Evolutionary conservation across 148 eudicot species (phyloP).

Genomic region (Fagopyrum tataricum): DNA sequence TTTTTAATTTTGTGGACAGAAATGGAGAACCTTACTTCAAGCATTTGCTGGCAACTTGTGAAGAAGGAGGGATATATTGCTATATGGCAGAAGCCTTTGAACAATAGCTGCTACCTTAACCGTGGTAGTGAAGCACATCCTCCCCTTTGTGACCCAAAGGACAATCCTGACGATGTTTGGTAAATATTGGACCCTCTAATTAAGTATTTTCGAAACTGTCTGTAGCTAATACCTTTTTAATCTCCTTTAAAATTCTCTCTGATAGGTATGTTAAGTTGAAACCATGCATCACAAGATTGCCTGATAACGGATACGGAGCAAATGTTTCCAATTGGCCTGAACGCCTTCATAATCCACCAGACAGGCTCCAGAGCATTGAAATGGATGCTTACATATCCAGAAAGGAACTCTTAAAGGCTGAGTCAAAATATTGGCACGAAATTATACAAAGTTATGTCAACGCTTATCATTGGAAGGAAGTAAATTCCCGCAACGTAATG

Average conservation of each 20-base stretch:
- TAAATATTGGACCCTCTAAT: conserved; percentile 17
- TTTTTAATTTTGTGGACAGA: conserved; percentile 27
- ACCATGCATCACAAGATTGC: conserved; percentile 54
- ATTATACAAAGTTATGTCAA: conserved; percentile 40
- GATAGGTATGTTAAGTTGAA: conserved; percentile 51
- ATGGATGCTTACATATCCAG: conserved; percentile 70
- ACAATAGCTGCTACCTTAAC: conserved; percentile 60
- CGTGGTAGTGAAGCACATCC: conserved; percentile 41
- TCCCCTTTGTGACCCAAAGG: conserved; percentile 45
- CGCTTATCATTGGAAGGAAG: conserved; percentile 39
- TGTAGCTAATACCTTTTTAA: not conserved
- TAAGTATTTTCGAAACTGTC: not conserved
- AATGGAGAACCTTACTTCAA: conserved; percentile 58
- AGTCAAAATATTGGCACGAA: conserved; percentile 58
- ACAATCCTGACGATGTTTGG: conserved; percentile 74
- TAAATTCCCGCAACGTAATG: conserved; percentile 50
- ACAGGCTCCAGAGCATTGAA: conserved; percentile 51
- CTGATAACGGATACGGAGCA: conserved; percentile 54
- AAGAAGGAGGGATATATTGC: conserved; percentile 62
- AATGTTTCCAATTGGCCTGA: conserved; percentile 63
- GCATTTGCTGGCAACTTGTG: conserved; percentile 63
- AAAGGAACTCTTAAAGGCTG: conserved; percentile 55
- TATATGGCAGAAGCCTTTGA: conserved; percentile 70
- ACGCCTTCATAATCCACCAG: conserved; percentile 58
- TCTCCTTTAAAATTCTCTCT: not conserved